Evolutionary conservation across 1,284 basidiomycete species (phyloP), one percentile per base, ranked within the genome.

Genomic region (Trichosporon asahii): DNA sequence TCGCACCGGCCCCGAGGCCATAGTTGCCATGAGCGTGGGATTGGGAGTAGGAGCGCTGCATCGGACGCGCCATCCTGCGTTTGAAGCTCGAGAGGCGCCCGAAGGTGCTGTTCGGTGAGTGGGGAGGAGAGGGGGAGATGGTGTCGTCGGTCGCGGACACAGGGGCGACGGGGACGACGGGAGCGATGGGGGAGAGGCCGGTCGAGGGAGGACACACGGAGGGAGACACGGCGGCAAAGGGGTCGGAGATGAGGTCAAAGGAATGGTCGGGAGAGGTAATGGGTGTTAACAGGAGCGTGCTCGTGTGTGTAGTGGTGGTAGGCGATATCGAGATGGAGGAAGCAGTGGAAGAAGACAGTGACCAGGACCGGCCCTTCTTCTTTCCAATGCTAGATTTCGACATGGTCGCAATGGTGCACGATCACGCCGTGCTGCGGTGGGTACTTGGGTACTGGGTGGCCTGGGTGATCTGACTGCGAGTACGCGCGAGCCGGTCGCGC

Each of bases 1-100:
- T 69, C 0, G 77, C 77, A 15, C 77, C 77, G 31, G 68, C 66
- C 0, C 73, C 73, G 29, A 74, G 73, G 0, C 64, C 55, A 1
- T 49, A 31, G n/a, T 35, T 12, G 7, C 66, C 64, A n/a, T 64
- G 64, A 0, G 68, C 65, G 67, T 68, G 66, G 0, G 69, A 68
- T 8, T 69, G 68, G 14, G 72, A 73, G 68, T 69, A 65, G 6
- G 70, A 71, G 40, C 72, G 72, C 25, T 69, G 64, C 21, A 73
- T 67, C 15, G 57, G 57, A 18, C 27, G 27, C 15, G 57, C 57
- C 57, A 61, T 61, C 18, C 8, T 61, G 57, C 57, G 57, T 31
- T 31, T 61, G 27, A 61, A 31, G 57, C 27, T 31, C 3, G 12
- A 31, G 2, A 61, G 29, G 29, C 57, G 57, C 15, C 7, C 29